These are phyloP conservation scores for Suillus occidentalis DNA, from an alignment of 768 basidiomycete species.

Conservation along the genomic window DNA sequence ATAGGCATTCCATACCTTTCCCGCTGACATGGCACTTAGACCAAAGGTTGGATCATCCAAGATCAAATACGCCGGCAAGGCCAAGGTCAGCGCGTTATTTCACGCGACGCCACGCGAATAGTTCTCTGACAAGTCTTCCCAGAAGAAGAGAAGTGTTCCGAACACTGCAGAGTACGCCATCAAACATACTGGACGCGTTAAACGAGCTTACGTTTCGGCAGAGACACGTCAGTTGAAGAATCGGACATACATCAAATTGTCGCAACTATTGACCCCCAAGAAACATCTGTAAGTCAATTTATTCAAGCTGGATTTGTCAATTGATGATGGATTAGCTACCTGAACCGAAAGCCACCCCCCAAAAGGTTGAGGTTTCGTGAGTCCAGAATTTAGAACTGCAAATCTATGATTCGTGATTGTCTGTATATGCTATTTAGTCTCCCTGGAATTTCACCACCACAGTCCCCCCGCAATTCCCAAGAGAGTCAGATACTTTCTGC, in stretches of 20 bases:
- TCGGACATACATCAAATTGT: conserved; percentile 9
- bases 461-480: conserved; percentile 11
- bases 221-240: conserved; percentile 12
- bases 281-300: neutral
- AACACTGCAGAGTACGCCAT: conserved; percentile 12
- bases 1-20: neutral
- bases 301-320: neutral
- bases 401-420: neutral
- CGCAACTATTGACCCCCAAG: neutral
- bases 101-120: conserved; percentile 11
- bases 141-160: conserved; percentile 10
- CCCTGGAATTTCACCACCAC: conserved; percentile 26
- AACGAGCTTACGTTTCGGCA: neutral
- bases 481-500: conserved; percentile 13
- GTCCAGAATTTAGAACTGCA: conserved; percentile 9
- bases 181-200: neutral
- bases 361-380: conserved; percentile 36
- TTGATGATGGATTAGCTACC: conserved; percentile 1
- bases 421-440: conserved; percentile 18
- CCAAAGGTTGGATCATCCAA: conserved; percentile 10
- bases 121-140: neutral
- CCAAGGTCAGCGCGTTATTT: conserved; percentile 15
- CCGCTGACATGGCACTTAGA: conserved; percentile 17
- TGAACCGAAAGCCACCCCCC: conserved; percentile 15
- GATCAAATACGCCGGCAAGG: conserved; percentile 11